Evolutionary conservation across 1,284 basidiomycete species (phyloP).

Genomic region (Moesziomyces sp.): DNA sequence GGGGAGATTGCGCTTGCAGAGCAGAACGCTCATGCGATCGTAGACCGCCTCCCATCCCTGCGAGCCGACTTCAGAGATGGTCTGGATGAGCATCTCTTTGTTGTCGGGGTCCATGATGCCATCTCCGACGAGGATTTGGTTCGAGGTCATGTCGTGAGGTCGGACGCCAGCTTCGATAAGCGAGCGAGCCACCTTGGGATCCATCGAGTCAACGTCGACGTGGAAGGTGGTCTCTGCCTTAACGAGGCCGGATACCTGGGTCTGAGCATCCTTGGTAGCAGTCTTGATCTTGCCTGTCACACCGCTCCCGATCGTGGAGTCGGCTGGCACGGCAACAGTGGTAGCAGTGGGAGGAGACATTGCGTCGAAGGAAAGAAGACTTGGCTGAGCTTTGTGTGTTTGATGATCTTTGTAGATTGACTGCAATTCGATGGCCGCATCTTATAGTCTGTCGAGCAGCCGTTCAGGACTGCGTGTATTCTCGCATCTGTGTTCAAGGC

Average conservation of each 20-base stretch:
- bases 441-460: too few relatives aligned
- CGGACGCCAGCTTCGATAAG: slow-evolving; percentile 38
- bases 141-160: slow-evolving; percentile 42
- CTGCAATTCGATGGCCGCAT: too few relatives aligned
- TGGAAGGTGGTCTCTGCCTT: slow-evolving; percentile 31
- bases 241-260: slow-evolving; percentile 7
- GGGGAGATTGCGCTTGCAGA: slow-evolving; percentile 32
- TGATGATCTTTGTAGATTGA: neutral
- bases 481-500: too few relatives aligned
- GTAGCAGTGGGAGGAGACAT: slow-evolving; percentile 7
- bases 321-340: slow-evolving; percentile 1
- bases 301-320: neutral
- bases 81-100: slow-evolving; percentile 19
- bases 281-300: slow-evolving; percentile 3
- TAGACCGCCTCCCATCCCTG: slow-evolving; percentile 31
- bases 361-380: neutral
- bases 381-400: neutral
- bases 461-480: too few relatives aligned
- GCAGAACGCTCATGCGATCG: slow-evolving; percentile 16
- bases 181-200: slow-evolving; percentile 33
- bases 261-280: neutral
- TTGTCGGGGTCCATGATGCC: slow-evolving; percentile 32
- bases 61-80: slow-evolving; percentile 28
- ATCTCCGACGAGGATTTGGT: slow-evolving; percentile 42
- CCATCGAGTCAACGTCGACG: slow-evolving; percentile 49